Evolutionary conservation across 371 early-diverging fungal species (phyloP).

Genomic region (Mucor velutinosus): DNA sequence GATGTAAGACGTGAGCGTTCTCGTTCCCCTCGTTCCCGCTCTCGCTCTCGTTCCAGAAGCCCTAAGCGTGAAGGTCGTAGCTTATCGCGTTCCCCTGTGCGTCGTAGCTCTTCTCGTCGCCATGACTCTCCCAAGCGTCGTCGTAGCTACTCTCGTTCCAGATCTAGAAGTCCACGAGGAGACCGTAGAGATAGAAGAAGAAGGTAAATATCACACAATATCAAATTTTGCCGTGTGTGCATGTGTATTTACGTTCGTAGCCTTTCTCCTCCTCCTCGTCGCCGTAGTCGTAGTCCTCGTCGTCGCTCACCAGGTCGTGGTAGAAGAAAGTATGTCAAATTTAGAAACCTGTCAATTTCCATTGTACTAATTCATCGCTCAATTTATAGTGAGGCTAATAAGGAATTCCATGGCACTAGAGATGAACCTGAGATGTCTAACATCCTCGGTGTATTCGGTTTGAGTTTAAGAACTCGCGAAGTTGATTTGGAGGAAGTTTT

Average conservation of each 20-base stretch:
- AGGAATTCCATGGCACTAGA: slow-evolving; percentile 53
- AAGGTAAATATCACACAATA: slow-evolving; percentile 22
- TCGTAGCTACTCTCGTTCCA: slow-evolving; percentile 34
- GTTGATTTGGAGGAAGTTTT: slow-evolving; percentile 71
- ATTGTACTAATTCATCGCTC: neutral
- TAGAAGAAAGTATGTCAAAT: slow-evolving; percentile 24
- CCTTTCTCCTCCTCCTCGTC: slow-evolving; percentile 30
- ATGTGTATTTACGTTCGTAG: slow-evolving; percentile 1
- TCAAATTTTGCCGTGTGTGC: neutral
- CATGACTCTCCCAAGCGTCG: slow-evolving; percentile 32
- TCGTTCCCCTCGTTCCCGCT: slow-evolving; percentile 24
- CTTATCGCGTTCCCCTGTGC: slow-evolving; percentile 29
- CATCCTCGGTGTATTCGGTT: slow-evolving; percentile 83
- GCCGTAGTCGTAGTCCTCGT: slow-evolving; percentile 35
- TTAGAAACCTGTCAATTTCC: neutral
- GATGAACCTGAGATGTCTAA: slow-evolving; percentile 53
- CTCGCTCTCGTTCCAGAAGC: slow-evolving; percentile 31
- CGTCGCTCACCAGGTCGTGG: slow-evolving; percentile 36
- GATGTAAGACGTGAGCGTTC: slow-evolving; percentile 20
- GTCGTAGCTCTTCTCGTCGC: slow-evolving; percentile 34
- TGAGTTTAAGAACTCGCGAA: slow-evolving; percentile 72
- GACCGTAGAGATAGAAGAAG: slow-evolving; percentile 24
- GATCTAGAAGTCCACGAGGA: slow-evolving; percentile 31
- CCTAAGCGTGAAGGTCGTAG: slow-evolving; percentile 22
- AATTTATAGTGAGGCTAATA: slow-evolving; percentile 26